Evolutionary conservation across 441 rosid genomes (phyloP).

Genomic region (Populus hybrid): DNA sequence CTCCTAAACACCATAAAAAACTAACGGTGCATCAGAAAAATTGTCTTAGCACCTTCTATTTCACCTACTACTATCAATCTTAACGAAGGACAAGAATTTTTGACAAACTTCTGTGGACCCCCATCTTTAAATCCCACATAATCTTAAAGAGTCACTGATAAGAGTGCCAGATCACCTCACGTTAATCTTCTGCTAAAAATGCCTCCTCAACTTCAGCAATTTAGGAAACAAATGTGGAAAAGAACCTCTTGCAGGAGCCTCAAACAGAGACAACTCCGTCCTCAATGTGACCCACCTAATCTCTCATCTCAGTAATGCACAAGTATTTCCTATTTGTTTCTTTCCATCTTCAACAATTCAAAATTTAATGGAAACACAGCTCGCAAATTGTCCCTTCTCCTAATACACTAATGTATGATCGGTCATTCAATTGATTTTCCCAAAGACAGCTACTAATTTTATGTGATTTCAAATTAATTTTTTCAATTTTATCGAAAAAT

Average conservation of each 20-base stretch:
- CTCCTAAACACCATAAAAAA: background rate
- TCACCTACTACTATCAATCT: background rate
- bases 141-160: background rate
- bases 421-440: background rate
- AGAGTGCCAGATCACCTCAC: background rate
- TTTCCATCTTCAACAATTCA: background rate
- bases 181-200: background rate
- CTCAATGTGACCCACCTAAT: background rate
- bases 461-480: background rate
- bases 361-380: background rate
- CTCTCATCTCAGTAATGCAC: no score
- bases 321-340: background rate
- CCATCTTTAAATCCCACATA: background rate
- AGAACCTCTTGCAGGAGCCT: background rate
- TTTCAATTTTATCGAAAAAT: no score
- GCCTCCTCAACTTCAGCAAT: background rate
- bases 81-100: background rate
- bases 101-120: background rate
- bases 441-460: background rate
- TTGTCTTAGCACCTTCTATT: background rate
- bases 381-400: background rate
- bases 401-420: background rate
- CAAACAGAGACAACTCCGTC: background rate
- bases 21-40: background rate
- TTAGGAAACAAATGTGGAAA: no score